Evolutionary conservation across 768 basidiomycete genomes (phyloP), one percentile per base, ranked within the genome.

Genomic region (Coprinellus micaceus): DNA sequence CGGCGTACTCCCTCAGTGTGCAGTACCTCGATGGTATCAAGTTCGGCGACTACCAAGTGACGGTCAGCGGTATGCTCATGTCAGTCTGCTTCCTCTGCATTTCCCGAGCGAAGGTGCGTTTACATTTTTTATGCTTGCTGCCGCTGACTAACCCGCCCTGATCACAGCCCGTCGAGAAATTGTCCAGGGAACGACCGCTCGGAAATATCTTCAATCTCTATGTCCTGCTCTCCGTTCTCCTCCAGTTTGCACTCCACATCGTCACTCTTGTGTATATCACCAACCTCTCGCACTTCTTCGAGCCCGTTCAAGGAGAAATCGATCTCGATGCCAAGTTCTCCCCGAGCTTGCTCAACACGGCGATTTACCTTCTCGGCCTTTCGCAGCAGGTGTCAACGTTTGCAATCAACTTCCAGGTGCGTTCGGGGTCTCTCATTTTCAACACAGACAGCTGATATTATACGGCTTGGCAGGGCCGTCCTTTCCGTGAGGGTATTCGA

Each of bases 371-470:
- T 26, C 80, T 99, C 51, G 89, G 95, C 52, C 81, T 98, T 36
- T 95, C 92, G 2, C 96, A 99, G 69, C 97, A 99, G 70, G 96
- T 99, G 1, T 98, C 96, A 6, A 98, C 97, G 0, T 98, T 99
- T 66, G 88, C 94, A 3, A 94, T 98, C 75, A 99, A 99, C 76
- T 99, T 95, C 82, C 93, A 94, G 77, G 86, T 84, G 62, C 29
- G 69, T 61, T n/a, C n/a, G n/a, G n/a, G n/a, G 15, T 26, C 28
- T 19, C 10, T 39, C 9, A 25, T 44, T 39, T 48, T 2, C 33
- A 29, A 29, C 33, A 41, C 24, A n/a, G 15, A n/a, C 21, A 29
- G 15, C 47, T 26, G 10, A 41, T 57, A 24, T 54, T 21, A 33
- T 19, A 58, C n/a, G 4, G 33, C 43, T 52, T 36, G 51, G 1